Conservation (phyloP, 108 stramenopile genomes). For the Hondaea fermentalgiana region DNA sequence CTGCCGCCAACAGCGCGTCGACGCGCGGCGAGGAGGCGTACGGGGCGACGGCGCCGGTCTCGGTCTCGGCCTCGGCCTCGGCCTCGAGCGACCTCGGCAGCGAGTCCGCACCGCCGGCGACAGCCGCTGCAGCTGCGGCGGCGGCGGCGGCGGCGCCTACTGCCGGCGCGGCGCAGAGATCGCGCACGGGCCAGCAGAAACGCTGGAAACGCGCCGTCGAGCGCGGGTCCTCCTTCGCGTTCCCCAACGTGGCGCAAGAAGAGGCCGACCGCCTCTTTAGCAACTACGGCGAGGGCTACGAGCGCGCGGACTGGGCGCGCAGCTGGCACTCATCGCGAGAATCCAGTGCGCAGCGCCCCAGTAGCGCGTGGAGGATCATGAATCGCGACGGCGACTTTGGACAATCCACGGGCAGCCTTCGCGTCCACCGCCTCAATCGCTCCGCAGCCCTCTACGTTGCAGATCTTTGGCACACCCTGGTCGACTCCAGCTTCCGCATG, state of each 20-base stretch:
- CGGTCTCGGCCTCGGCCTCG: too few species aligned
- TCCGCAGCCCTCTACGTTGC: slow-evolving; percentile 23
- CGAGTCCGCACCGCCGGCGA: not conserved
- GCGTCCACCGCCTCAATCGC: slow-evolving; percentile 32
- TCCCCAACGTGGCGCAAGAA: not conserved
- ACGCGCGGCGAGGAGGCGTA: too few species aligned
- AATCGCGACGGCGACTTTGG: slow-evolving; percentile 7
- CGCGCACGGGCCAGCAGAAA: not conserved
- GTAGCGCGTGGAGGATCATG: not conserved
- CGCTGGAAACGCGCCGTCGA: not conserved
- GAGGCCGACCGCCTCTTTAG: not conserved
- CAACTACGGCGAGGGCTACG: not conserved
- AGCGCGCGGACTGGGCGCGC: not conserved
- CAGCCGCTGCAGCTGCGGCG: not conserved
- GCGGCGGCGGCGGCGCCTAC: not conserved
- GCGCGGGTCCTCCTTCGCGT: not conserved
- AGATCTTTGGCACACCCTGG: slow-evolving; percentile 45
- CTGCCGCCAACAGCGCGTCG: too few species aligned
- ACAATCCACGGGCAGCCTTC: slow-evolving; percentile 27
- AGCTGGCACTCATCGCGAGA: not conserved
- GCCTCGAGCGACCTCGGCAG: too few species aligned
- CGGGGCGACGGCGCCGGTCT: too few species aligned
- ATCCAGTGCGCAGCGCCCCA: not conserved
- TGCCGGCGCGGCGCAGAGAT: not conserved
- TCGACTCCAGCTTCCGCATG: slow-evolving; percentile 23